These are phyloP conservation scores for Chaetomium sp. DNA, from an alignment of 2,329 filamentous ascomycete species.

Conservation along the genomic window DNA sequence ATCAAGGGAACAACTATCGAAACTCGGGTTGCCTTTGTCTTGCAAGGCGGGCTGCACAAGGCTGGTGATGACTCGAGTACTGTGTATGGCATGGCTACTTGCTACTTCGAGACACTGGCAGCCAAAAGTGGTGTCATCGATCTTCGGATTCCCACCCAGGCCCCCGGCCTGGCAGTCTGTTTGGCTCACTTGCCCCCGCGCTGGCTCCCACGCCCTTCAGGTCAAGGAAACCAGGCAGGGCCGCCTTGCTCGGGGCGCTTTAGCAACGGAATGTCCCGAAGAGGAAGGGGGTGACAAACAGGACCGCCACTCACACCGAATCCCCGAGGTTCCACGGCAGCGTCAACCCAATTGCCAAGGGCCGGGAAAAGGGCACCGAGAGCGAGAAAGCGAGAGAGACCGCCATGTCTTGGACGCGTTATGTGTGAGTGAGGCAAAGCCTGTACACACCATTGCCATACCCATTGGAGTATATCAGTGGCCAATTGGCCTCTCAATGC, in stretches of 20 bases:
- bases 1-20: background rate
- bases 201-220: constrained; percentile 2
- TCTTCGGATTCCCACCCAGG: background rate
- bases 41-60: background rate
- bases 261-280: constrained; percentile 8
- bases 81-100: no score
- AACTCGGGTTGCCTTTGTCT: background rate
- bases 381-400: constrained; percentile 1
- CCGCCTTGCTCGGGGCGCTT: constrained; percentile 4
- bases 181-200: constrained; percentile 2
- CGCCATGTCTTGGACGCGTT: background rate
- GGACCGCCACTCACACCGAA: constrained; percentile 12
- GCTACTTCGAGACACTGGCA: background rate
- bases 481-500: background rate
- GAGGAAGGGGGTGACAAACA: constrained; percentile 15
- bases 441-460: background rate
- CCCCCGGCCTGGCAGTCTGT: background rate
- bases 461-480: constrained; percentile 5
- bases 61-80: no score
- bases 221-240: background rate
- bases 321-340: background rate
- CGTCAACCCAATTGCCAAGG: constrained; percentile 15
- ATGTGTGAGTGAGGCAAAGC: background rate
- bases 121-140: constrained; percentile 5
- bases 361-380: background rate